These are phyloP conservation scores for Tulasnella sp. DNA, from an alignment of 768 basidiomycete genomes.

Conservation along the genomic window DNA sequence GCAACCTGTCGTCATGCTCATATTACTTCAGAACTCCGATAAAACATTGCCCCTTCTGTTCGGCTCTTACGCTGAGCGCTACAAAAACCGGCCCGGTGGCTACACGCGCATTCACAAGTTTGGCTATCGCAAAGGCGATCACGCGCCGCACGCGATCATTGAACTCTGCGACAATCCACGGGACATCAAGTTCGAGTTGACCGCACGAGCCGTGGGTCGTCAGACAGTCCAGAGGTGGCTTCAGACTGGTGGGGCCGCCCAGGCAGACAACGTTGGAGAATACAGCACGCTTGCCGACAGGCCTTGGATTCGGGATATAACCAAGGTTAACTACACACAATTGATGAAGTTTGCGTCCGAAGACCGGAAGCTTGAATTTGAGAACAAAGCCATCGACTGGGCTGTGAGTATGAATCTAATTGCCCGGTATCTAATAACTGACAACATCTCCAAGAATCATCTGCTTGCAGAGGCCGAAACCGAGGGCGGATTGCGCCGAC, in stretches of 20 bases:
- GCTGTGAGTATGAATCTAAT: constrained; percentile 47
- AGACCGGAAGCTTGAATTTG: constrained; percentile 47
- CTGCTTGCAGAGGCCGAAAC: constrained; percentile 62
- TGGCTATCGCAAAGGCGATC: constrained; percentile 86
- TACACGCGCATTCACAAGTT: constrained; percentile 93
- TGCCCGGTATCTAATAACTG: constrained; percentile 23
- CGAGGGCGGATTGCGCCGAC: constrained; percentile 37
- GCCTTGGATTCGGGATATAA: constrained; percentile 55
- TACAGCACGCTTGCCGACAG: constrained; percentile 39
- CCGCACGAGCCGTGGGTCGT: constrained; percentile 81
- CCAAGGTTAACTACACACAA: constrained; percentile 73
- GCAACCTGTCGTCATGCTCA: background rate
- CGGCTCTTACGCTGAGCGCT: constrained; percentile 70
- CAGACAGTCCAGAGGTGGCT: constrained; percentile 41
- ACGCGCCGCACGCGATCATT: constrained; percentile 86
- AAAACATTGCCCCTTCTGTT: constrained; percentile 78
- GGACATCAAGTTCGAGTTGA: constrained; percentile 85
- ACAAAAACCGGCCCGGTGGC: constrained; percentile 77
- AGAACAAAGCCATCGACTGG: constrained; percentile 57
- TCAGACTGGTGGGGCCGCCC: constrained; percentile 37
- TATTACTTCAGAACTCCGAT: constrained; percentile 43
- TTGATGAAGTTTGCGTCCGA: constrained; percentile 56
- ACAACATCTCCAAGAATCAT: constrained; percentile 49
- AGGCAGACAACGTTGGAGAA: constrained; percentile 50
- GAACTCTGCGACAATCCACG: constrained; percentile 93